Evolutionary conservation across 352 stramenopile species (phyloP), one percentile per base, ranked within the genome.

Genomic region (Pythium folliculosum): DNA sequence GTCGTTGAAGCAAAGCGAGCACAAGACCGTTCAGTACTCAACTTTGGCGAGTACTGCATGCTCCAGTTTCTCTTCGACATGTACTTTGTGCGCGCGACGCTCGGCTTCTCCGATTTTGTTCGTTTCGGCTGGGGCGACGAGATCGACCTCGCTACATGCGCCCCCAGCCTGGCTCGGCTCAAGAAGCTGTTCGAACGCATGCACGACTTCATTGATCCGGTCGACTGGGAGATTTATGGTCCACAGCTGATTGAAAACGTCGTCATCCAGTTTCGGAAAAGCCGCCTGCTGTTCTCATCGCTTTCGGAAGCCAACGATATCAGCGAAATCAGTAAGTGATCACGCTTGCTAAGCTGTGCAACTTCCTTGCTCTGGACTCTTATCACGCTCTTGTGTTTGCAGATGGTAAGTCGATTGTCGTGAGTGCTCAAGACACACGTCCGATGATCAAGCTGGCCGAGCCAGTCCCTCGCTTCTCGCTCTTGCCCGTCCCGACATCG

Each of bases 211-310:
- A 78, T 96, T 17, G 88, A 96, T 51, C 88, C 86, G 3, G 88
- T 96, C 14, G 88, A 96, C 65, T 96, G 88, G 88, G 88, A 96
- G 67, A 92, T 96, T 52, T 96, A 93, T 51, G 88, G 88, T 8
- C 86, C 86, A 2, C 84, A 94, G 61, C 70, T 96, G 32, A 88
- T 94, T 44, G 81, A 93, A 60, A 94, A 95, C 58, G 88, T 96
- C 27, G 85, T 94, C 53, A 62, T 91, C 25, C 88, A 95, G 77
- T 96, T 94, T 53, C 81, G 88, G 25, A 94, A 89, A 62, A 92
- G 86, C 47, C 84, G 88, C 9, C 54, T 96, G 32, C 76, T 96
- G n/a, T 94, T 95, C 60, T 94, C 86, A 38, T 93, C 85, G 49
- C 62, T 96, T 9, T 93, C 84, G 0, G 83, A 92, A 61, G 86